Evolutionary conservation across 2,329 filamentous ascomycete species (phyloP).

Genomic region (Trichophyton mentagrophytes): DNA sequence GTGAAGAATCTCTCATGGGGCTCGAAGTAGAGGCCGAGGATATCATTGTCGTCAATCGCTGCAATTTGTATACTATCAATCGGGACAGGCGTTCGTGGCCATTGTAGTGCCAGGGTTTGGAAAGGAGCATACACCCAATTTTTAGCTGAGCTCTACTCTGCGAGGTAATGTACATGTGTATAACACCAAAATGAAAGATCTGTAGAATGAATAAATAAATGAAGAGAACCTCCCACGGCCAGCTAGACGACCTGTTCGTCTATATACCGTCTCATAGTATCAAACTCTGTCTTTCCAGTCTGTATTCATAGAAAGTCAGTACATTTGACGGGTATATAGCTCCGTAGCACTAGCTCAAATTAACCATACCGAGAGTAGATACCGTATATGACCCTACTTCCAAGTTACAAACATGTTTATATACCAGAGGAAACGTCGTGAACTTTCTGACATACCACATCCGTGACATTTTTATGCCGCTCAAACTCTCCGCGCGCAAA

Average conservation of each 20-base stretch:
- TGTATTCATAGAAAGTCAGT: conserved; percentile 10
- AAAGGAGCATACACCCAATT: neutral
- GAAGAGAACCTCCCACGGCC: no score
- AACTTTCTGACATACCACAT: conserved; percentile 23
- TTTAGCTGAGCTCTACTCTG: neutral
- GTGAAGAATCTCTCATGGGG: conserved; percentile 22
- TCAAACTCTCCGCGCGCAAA: conserved; percentile 36
- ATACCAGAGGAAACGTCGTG: neutral
- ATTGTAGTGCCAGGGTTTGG: neutral
- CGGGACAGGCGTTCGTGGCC: conserved; percentile 9
- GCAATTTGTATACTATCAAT: conserved; percentile 8
- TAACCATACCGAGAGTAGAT: conserved; percentile 28
- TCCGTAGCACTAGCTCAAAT: no score
- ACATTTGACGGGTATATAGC: conserved; percentile 1
- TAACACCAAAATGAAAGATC: neutral
- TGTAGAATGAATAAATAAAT: neutral
- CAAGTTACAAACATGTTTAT: neutral
- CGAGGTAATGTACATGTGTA: neutral
- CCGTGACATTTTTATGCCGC: conserved; percentile 31
- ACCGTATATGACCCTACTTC: conserved; percentile 30
- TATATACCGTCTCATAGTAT: conserved; percentile 36
- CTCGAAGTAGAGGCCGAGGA: conserved; percentile 7
- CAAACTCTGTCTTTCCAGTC: conserved; percentile 36
- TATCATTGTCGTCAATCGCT: neutral
- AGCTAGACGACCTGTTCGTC: conserved; percentile 27